A percentile compares a stretch with the other conserved stretches of the same genome.
Conservation (phyloP, 306 rosid species). For the Fagus sylvatica region DNA sequence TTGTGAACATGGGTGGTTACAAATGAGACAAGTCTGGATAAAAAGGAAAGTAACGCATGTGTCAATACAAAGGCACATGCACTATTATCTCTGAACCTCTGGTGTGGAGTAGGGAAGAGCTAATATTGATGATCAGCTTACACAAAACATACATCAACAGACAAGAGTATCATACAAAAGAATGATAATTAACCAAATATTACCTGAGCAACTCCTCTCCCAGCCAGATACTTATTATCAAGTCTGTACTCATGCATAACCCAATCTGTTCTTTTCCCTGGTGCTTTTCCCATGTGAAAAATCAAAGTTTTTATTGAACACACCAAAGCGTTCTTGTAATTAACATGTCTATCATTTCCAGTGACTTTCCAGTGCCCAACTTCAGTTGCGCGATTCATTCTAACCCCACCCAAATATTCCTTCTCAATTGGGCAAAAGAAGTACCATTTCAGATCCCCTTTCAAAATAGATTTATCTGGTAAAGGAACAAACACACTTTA, state of each 20-base stretch:
- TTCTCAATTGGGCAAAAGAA: slow-evolving; percentile 61
- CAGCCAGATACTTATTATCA: slow-evolving; percentile 38
- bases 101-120: background rate
- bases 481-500: background rate
- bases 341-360: slow-evolving; percentile 56
- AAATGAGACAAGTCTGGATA: background rate
- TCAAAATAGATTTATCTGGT: slow-evolving; percentile 51
- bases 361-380: slow-evolving; percentile 75
- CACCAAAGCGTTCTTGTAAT: slow-evolving; percentile 30
- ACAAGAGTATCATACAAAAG: background rate
- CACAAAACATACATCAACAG: background rate
- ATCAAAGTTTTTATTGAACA: slow-evolving; percentile 70
- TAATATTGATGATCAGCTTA: background rate
- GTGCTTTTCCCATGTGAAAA: slow-evolving; percentile 63
- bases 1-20: background rate
- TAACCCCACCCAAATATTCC: slow-evolving; percentile 59
- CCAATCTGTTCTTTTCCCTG: slow-evolving; percentile 81
- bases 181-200: background rate
- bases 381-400: slow-evolving; percentile 59
- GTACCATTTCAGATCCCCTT: slow-evolving; percentile 69
- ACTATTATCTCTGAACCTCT: background rate
- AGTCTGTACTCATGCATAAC: slow-evolving; percentile 86
- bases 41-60: background rate
- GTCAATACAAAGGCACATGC: background rate
- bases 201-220: slow-evolving; percentile 54